Evolutionary conservation across 352 stramenopile genomes (phyloP), one percentile per base, ranked within the genome.

Genomic region (Chrysophaeum taylorii): DNA sequence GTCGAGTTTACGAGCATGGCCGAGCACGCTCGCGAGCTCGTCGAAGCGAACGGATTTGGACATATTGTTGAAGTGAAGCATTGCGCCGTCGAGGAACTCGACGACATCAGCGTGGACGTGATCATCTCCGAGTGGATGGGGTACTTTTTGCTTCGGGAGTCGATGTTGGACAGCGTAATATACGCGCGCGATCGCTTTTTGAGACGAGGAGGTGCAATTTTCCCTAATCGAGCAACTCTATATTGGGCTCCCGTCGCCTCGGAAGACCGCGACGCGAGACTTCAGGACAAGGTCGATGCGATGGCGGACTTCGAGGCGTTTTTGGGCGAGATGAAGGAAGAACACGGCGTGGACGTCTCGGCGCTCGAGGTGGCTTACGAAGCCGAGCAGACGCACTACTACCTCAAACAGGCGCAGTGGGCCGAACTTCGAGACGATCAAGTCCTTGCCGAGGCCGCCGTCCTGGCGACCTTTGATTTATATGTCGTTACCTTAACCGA

Each of bases 111-210:
- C 57, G 95, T 99, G 5, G 96, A 99, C 78, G 92, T 99, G 64
- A 97, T 99, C 36, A 90, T 99, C 25, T 97, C 90, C 1, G 94
- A 98, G 82, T 96, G 94, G 83, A 99, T 99, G 95, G 96, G 96
- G 29, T 99, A 99, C 81, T 98, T 98, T 76, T 88, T 99, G 31
- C 85, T 99, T 43, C 88, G 97, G 74, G 96, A 99, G 79, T 92
- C 87, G 68, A 99, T 99, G 96, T 85, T 99, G 39, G 94, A 99
- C 82, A 97, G 88, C 36, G 92, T 98, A 53, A 91, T 99, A 33
- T 78, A 84, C 23, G 95, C 92, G 0, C 82, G 95, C 21, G 89
- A 97, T 73, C 93, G 91, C 75, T 99, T 94, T 84, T 79, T 97
- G 27, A 93, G 93, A 70, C 81, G 82, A 23, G 94, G 89, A 1